These are phyloP conservation scores for Sonneratia alba DNA, from an alignment of 345 rosid species.

Conservation along the genomic window DNA sequence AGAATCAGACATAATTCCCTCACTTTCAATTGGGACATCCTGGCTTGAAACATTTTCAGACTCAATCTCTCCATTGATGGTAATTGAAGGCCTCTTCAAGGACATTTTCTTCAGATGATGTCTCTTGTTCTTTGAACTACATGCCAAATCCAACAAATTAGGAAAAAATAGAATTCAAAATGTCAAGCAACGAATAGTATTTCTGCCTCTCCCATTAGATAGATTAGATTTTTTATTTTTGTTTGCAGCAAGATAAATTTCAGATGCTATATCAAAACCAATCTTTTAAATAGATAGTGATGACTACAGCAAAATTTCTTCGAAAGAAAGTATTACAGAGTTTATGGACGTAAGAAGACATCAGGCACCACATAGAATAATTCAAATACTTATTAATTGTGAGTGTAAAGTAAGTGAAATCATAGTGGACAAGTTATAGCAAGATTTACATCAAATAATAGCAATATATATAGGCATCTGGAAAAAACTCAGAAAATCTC, in stretches of 20 bases:
- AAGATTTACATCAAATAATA: not conserved
- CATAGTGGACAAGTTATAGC: not conserved
- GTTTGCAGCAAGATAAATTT: not conserved
- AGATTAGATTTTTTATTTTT: not conserved
- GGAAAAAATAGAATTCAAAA: not conserved
- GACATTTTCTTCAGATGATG: constrained; percentile 48
- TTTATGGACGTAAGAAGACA: not conserved
- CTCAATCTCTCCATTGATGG: constrained; percentile 37
- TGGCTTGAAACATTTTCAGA: constrained; percentile 19
- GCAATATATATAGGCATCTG: not conserved
- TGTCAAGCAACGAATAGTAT: not conserved
- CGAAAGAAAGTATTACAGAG: not conserved
- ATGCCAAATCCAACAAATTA: not conserved
- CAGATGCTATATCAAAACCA: not conserved
- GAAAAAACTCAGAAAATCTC: not conserved
- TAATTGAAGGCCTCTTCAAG: constrained; percentile 24
- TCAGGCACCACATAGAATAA: not conserved
- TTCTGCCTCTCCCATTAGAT: not conserved
- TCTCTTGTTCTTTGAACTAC: constrained; percentile 37
- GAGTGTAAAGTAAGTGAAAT: not conserved
- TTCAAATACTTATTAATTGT: not conserved
- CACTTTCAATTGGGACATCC: constrained; percentile 12
- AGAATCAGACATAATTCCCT: constrained; percentile 10
- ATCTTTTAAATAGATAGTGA: not conserved
- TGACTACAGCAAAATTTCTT: not conserved